Percentiles rank a stretch among this genome's conserved stretches.
These are phyloP conservation scores for Pichia californica DNA, from an alignment of 805 yeast genomes.

Conservation along the genomic window DNA sequence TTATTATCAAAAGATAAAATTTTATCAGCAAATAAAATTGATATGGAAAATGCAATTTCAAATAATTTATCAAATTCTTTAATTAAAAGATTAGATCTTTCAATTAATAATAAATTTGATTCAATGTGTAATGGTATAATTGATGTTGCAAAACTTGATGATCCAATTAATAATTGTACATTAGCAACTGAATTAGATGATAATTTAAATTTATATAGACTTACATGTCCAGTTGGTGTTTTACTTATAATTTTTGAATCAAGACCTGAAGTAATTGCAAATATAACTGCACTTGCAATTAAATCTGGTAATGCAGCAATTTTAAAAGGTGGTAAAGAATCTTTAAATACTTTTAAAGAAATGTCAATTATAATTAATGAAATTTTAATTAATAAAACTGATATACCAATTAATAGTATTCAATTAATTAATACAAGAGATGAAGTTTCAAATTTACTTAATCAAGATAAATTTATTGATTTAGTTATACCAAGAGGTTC, in stretches of 20 bases:
- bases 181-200: conserved; percentile 83
- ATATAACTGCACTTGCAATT: conserved; percentile 89
- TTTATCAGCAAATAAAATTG: conserved; percentile 65
- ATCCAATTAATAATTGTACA: conserved; percentile 88
- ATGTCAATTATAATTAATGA: conserved; percentile 67
- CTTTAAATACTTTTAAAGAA: conserved; percentile 73
- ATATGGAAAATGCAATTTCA: conserved; percentile 62
- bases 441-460: conserved; percentile 77
- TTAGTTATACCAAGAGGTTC: conserved; percentile 98
- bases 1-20: conserved; percentile 52
- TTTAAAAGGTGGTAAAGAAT: conserved; percentile 95
- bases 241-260: conserved; percentile 89
- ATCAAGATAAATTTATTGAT: conserved; percentile 86
- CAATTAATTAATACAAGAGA: conserved; percentile 86
- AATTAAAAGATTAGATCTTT: conserved; percentile 77
- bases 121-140: conserved; percentile 90
- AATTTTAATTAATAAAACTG: conserved; percentile 50
- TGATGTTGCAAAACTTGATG: conserved; percentile 84
- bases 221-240: conserved; percentile 94
- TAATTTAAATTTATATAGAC: conserved; percentile 73
- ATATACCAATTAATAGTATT: conserved; percentile 74
- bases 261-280: conserved; percentile 97
- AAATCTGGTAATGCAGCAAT: conserved; percentile 97
- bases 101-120: conserved; percentile 79
- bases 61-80: conserved; percentile 61